These are phyloP conservation scores for Hypoxylon sp. DNA, from an alignment of 2,329 filamentous ascomycete genomes.

Conservation along the genomic window DNA sequence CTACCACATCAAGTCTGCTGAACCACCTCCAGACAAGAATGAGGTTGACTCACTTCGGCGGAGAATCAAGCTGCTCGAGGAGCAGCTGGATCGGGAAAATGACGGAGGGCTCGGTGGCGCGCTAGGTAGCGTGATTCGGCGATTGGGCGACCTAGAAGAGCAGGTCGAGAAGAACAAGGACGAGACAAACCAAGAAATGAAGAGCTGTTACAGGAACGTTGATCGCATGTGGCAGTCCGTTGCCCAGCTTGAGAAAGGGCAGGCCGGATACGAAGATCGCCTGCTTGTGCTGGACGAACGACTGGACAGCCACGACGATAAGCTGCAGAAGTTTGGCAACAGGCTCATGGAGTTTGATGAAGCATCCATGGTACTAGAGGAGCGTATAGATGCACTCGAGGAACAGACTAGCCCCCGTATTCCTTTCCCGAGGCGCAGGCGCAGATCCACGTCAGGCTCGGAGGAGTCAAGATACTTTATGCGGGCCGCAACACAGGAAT, in stretches of 20 bases:
- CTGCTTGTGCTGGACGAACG: constrained; percentile 56
- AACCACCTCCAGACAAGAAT: constrained; percentile 57
- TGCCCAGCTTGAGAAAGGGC: constrained; percentile 57
- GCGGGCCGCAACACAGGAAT: constrained; percentile 26
- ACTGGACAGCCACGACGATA: constrained; percentile 55
- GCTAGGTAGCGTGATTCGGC: constrained; percentile 52
- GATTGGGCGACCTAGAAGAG: constrained; percentile 66
- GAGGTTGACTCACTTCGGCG: constrained; percentile 63
- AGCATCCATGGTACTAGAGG: constrained; percentile 64
- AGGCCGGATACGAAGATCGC: constrained; percentile 53
- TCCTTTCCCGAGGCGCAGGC: constrained; percentile 47
- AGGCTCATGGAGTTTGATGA: constrained; percentile 64
- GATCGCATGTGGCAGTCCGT: constrained; percentile 66
- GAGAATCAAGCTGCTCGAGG: constrained; percentile 59
- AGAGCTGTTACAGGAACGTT: constrained; percentile 66
- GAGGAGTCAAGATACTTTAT: constrained; percentile 44
- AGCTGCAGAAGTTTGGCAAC: constrained; percentile 60
- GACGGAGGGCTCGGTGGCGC: constrained; percentile 53
- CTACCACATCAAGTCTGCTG: constrained; percentile 65
- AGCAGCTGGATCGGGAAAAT: constrained; percentile 55
- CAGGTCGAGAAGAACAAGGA: constrained; percentile 64
- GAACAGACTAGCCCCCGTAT: constrained; percentile 50
- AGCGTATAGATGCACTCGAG: constrained; percentile 64
- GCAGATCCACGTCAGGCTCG: constrained; percentile 46
- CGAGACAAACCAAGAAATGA: constrained; percentile 65